Base-by-base conservation (phyloP, 495 filamentous ascomycete species). In the Apodospora peruviana region DNA sequence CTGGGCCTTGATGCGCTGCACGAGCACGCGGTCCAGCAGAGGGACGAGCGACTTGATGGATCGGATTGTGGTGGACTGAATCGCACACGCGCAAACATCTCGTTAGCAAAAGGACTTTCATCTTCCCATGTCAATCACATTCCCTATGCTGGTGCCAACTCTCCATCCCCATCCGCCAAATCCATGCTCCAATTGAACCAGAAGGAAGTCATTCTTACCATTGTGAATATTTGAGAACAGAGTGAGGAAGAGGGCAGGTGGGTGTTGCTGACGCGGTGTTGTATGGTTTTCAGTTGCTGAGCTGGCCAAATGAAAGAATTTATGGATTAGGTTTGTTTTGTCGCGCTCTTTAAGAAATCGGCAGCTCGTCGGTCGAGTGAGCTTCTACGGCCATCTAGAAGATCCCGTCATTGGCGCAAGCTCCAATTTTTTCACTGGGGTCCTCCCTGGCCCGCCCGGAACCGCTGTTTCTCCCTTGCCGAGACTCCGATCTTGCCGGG, bases 1-100 rank as follows among this genome's bases (percentile, higher is more conserved):
- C 71, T 97, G 94, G 62, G 91, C 86, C 75, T 97, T 97, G 77
- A 96, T 76, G 70, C 93, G 88, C 83, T 99, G 93, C 58, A 99
- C 88, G 50, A 99, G 83, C 57, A 99, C 88, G 66, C 93, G 93
- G 84, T 99, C 93, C 70, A 99, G 83, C 60, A 99, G 91, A 48
- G 93, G 93, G 36, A 85, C 86, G 62, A 99, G 90, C 67, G 84
- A 85, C 76, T 90, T 94, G 83, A 99, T 89, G 63, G 86, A 93
- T 69, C 90, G 91, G 78, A 99, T 80, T 64, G 89, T 80, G 62
- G 80, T 82, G 51, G 80, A 67, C 78, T 82, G 16, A n/a, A n/a
- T n/a, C n/a, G n/a, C n/a, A n/a, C n/a, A n/a, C n/a, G n/a, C n/a
- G n/a, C n/a, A n/a, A n/a, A n/a, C n/a, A n/a, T n/a, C n/a, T n/a